Percentiles rank a stretch among this genome's conserved stretches.
These are phyloP conservation scores for Alternaria sp. DNA, from an alignment of 2,329 filamentous ascomycete species.

Conservation along the genomic window DNA sequence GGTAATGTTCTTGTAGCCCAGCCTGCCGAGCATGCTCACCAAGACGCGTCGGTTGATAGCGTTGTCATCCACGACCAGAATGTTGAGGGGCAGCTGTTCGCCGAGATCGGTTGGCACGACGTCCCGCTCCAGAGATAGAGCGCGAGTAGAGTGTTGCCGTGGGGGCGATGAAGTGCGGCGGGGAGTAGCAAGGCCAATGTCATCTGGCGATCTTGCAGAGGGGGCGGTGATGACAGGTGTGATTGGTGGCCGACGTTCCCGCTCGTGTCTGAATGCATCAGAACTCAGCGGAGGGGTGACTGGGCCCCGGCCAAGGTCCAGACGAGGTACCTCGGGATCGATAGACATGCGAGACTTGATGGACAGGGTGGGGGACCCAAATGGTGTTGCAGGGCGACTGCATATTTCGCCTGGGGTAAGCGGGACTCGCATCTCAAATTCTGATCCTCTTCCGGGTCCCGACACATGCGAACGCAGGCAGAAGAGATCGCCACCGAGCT, in stretches of 20 bases:
- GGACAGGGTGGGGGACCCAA: slow-evolving; percentile 52
- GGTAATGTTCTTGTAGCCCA: slow-evolving; percentile 68
- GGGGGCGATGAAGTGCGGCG: slow-evolving; percentile 38
- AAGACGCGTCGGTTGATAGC: slow-evolving; percentile 72
- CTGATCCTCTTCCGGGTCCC: slow-evolving; percentile 66
- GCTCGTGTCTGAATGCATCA: slow-evolving; percentile 27
- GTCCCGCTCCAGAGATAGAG: slow-evolving; percentile 32
- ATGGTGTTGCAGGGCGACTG: slow-evolving; percentile 59
- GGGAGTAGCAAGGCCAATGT: slow-evolving; percentile 35
- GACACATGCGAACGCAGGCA: slow-evolving; percentile 68
- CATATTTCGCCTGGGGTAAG: slow-evolving; percentile 59
- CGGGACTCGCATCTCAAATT: slow-evolving; percentile 73
- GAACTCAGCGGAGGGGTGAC: slow-evolving; percentile 38
- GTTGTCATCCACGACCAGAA: slow-evolving; percentile 76
- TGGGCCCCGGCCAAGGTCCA: slow-evolving; percentile 25
- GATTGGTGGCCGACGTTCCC: slow-evolving; percentile 14
- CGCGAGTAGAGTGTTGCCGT: slow-evolving; percentile 20
- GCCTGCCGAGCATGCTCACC: slow-evolving; percentile 69
- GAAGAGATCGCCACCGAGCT: slow-evolving; percentile 71
- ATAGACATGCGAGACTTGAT: slow-evolving; percentile 37
- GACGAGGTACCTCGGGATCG: slow-evolving; percentile 34
- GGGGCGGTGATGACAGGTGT: slow-evolving; percentile 22
- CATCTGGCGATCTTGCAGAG: slow-evolving; percentile 7
- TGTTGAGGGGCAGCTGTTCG: slow-evolving; percentile 67
- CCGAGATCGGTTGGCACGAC: slow-evolving; percentile 53